These are phyloP conservation scores for Dothideomycetidae sp. DNA, from an alignment of 2,329 filamentous ascomycete species.

Conservation along the genomic window DNA sequence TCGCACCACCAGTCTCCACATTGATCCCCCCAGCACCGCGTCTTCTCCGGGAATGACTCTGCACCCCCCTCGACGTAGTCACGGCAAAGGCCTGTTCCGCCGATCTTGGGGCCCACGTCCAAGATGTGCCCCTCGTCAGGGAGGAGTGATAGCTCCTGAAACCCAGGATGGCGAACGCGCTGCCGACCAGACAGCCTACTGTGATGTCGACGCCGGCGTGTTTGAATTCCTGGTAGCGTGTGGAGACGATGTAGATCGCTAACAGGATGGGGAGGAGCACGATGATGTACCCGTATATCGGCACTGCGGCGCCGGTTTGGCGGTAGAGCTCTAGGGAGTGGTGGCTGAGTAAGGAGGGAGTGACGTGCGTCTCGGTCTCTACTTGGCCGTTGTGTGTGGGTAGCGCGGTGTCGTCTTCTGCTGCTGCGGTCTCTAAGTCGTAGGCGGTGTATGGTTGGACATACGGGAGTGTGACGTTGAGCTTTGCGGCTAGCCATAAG, in stretches of 20 bases:
- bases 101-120: slow-evolving; percentile 75
- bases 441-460: slow-evolving; percentile 27
- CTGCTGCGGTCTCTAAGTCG: background rate
- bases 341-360: slow-evolving; percentile 10
- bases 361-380: slow-evolving; percentile 6
- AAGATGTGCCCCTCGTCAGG: slow-evolving; percentile 63
- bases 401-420: slow-evolving; percentile 7
- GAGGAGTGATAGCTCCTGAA: slow-evolving; percentile 82
- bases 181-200: slow-evolving; percentile 68
- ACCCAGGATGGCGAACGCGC: slow-evolving; percentile 53
- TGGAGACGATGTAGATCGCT: slow-evolving; percentile 69
- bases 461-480: slow-evolving; percentile 59
- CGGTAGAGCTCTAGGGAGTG: slow-evolving; percentile 41
- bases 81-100: slow-evolving; percentile 54
- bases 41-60: background rate
- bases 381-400: slow-evolving; percentile 15
- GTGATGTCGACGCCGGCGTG: slow-evolving; percentile 91
- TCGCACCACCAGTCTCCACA: no score
- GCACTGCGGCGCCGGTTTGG: slow-evolving; percentile 66
- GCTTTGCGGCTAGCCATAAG: slow-evolving; percentile 74
- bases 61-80: background rate
- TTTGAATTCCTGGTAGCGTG: slow-evolving; percentile 75
- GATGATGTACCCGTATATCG: slow-evolving; percentile 60
- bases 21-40: no score
- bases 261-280: slow-evolving; percentile 56